Base-by-base conservation (phyloP, 2,329 filamentous ascomycete genomes). In the Penicillium sumatraense region DNA sequence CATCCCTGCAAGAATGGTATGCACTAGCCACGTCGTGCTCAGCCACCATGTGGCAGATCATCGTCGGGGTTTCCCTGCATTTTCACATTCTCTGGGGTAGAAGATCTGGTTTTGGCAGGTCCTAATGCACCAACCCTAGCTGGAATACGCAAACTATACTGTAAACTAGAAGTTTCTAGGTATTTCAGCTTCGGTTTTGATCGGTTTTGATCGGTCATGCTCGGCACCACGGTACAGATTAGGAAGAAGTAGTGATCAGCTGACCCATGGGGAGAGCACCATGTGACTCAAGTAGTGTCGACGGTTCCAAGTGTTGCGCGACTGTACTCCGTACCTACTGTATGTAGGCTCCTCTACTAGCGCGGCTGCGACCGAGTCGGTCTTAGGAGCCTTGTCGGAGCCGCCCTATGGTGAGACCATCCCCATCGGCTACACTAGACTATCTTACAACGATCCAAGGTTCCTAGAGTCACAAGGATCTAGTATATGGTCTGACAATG, bases 51-150 rank as follows among this genome's bases (percentile, higher is more conserved):
- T 33, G 33, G 27, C 47, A 46, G 42, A 10, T n/a, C 26, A 21
- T 46, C 26, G 14, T 46, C 42, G 42, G 42, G 42, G 33, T 42
- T 36, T 24, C 42, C 47, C 40, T 52, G 38, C 53, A 52, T 56
- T 56, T 18, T 44, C 16, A 23, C 38, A 46, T 29, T 46, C 51
- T 55, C 49, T 46, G 53, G 53, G 53, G 53, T 56, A 56, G 23
- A 38, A 2, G 1, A 10, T 9, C 42, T 27, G 18, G 26, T 20
- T 46, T 46, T 16, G 42, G 42, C 42, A 46, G 42, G 42, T 46
- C 24, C 8, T 13, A 31, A 24, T 26, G 40, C 20, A 23, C 24
- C 23, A 44, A n/a, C 11, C 18, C 38, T 5, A 42, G 38, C 38
- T 44, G 40, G 11, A 7, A 44, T 44, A 44, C 21, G 20, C 20